Evolutionary conservation across 176 grass and related monocot species (phyloP).

Genomic region (Carex scoparia): DNA sequence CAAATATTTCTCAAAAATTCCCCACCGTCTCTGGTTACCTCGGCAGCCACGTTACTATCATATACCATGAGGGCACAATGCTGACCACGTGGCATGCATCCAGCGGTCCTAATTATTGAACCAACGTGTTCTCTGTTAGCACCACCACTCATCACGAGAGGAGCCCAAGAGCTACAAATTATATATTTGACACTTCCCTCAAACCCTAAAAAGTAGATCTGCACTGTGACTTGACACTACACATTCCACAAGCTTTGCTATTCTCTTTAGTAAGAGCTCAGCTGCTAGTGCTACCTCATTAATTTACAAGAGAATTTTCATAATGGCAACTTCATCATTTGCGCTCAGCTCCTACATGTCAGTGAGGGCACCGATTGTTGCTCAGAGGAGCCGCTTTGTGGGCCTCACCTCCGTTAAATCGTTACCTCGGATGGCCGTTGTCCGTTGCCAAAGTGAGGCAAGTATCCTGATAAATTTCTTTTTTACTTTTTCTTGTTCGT

Average conservation of each 20-base stretch:
- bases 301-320: background rate
- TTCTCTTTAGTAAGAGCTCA: background rate
- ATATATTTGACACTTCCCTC: background rate
- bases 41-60: background rate
- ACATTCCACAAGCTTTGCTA: background rate
- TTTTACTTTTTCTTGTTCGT: background rate
- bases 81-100: background rate
- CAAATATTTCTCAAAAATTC: background rate
- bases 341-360: slow-evolving; percentile 17
- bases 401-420: background rate
- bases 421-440: background rate
- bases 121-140: background rate
- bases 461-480: background rate
- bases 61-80: background rate
- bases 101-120: background rate
- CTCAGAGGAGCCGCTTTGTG: background rate
- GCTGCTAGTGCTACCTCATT: background rate
- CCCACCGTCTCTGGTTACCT: background rate
- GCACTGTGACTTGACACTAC: background rate
- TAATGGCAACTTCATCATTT: background rate
- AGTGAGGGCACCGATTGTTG: background rate
- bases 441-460: slow-evolving; percentile 18
- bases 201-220: background rate
- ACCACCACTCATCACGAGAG: background rate
- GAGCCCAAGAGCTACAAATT: background rate